These are phyloP conservation scores for Marchantia polymorpha DNA, from an alignment of 225 moss, liverwort and hornwort genomes.

Conservation along the genomic window DNA sequence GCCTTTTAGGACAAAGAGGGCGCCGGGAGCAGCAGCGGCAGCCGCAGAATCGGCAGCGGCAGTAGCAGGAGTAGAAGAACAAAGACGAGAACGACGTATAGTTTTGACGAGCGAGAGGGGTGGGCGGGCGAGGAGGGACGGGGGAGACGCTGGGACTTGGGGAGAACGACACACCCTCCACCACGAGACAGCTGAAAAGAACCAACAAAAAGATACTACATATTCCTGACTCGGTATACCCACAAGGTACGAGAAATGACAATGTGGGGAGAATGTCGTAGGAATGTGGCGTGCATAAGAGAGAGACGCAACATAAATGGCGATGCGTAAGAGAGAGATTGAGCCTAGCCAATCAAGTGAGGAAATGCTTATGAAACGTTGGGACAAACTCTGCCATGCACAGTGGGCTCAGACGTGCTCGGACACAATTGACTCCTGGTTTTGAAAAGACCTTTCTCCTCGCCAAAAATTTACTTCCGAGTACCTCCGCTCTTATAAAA, in stretches of 20 bases:
- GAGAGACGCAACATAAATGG: constrained; percentile 19
- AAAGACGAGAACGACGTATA: no score
- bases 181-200: not conserved
- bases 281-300: constrained; percentile 20
- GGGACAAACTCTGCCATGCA: constrained; percentile 25
- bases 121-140: not conserved
- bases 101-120: not conserved
- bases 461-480: not conserved
- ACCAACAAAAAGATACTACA: not conserved
- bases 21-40: not conserved
- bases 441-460: not conserved
- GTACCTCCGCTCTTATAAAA: no score
- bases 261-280: constrained; percentile 23
- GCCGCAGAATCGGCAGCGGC: not conserved
- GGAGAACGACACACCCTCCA: not conserved
- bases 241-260: constrained; percentile 18
- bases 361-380: not conserved
- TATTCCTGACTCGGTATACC: constrained; percentile 6
- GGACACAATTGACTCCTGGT: constrained; percentile 10
- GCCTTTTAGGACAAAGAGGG: not conserved
- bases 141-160: not conserved
- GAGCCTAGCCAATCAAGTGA: not conserved
- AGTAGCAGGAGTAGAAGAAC: no score
- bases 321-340: constrained; percentile 5
- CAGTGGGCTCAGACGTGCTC: constrained; percentile 18